Evolutionary conservation across 306 rosid species (phyloP), one percentile per base, ranked within the genome.

Genomic region (Medicago arabica): DNA sequence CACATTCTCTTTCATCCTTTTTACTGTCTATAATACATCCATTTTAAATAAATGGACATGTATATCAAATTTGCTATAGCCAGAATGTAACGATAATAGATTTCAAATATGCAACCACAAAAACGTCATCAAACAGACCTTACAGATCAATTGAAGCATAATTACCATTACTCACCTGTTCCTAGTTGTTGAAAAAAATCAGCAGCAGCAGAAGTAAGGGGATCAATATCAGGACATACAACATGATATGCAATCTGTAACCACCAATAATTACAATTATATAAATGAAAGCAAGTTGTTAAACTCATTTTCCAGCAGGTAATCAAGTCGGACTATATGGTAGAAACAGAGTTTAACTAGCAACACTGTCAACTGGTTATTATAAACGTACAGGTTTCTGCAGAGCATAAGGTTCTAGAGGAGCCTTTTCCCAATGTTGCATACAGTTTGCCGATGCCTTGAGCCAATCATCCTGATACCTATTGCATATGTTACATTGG

Each of bases 401-500:
- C 31, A 84, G 87, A 72, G 97, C 98, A 83, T 89, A 95, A 47
- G 98, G 98, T 82, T 95, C 98, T 34, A 92, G 87, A 67, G 98
- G 98, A 87, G 97, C 97, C 88, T 95, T 95, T 85, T 95, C 98
- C 98, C 98, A 95, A 69, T 83, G 86, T 75, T 89, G 93, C 71
- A 95, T 79, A 76, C 91, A 85, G 81, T 80, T 89, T 43, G 96
- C 89, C 69, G 97, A 92, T 23, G 96, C 86, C 89, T 95, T 95
- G 59, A 95, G 98, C 98, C 98, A 95, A 90, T 95, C 98, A 78
- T 95, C 98, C 83, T 95, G 98, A 85, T 95, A 95, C 88, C 98
- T 95, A 69, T 74, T 60, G 67, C 34, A 75, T 53, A 83, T 44
- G 44, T 60, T 34, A 55, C 34, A 72, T 60, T 57, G 40, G 38